A percentile compares a stretch with the other conserved stretches of the same genome.
phyloP scores from a whole-genome alignment of 2,329 filamentous ascomycete species.

The Albifimbria verrucaria region DNA sequence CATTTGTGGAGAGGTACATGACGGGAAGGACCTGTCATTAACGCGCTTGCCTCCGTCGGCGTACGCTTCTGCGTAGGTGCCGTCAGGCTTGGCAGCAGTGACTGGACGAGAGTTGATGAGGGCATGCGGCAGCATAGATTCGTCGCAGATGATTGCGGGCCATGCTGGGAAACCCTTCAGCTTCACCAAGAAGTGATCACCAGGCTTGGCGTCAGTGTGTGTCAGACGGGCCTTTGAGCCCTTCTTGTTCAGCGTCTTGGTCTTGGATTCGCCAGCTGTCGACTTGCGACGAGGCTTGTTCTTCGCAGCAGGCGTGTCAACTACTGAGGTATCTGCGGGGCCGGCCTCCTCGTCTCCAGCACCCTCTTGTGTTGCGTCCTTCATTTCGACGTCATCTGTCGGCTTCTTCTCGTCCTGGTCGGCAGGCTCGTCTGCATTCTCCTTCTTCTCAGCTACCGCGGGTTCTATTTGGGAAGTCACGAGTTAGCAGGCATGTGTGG shows the following conservation, averaged over 20 bases:
- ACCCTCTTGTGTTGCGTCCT: constrained; percentile 28
- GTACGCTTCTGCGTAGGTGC: constrained; percentile 83
- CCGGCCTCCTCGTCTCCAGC: constrained; percentile 24
- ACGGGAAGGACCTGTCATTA: constrained; percentile 86
- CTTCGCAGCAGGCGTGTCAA: constrained; percentile 28
- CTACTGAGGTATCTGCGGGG: constrained; percentile 16
- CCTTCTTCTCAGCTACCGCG: constrained; percentile 23
- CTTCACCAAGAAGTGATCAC: constrained; percentile 88
- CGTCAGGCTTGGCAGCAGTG: constrained; percentile 76
- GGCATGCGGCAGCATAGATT: constrained; percentile 82
- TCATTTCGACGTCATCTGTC: constrained; percentile 45
- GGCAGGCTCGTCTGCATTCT: constrained; percentile 26
- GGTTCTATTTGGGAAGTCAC: constrained; percentile 13
- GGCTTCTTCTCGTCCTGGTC: constrained; percentile 21
- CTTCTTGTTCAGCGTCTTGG: constrained; percentile 83
- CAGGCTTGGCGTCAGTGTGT: constrained; percentile 79
- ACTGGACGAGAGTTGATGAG: constrained; percentile 79
- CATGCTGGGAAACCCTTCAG: constrained; percentile 93
- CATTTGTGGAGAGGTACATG: constrained; percentile 93
- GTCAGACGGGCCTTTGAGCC: constrained; percentile 69
- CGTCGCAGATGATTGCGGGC: constrained; percentile 92
- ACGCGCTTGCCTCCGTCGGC: constrained; percentile 83
- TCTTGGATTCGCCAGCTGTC: constrained; percentile 61
- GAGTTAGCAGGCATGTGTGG: not conserved
- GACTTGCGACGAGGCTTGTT: constrained; percentile 71